These are phyloP conservation scores for Pythium inflatum DNA, from an alignment of 352 stramenopile genomes.

Conservation along the genomic window DNA sequence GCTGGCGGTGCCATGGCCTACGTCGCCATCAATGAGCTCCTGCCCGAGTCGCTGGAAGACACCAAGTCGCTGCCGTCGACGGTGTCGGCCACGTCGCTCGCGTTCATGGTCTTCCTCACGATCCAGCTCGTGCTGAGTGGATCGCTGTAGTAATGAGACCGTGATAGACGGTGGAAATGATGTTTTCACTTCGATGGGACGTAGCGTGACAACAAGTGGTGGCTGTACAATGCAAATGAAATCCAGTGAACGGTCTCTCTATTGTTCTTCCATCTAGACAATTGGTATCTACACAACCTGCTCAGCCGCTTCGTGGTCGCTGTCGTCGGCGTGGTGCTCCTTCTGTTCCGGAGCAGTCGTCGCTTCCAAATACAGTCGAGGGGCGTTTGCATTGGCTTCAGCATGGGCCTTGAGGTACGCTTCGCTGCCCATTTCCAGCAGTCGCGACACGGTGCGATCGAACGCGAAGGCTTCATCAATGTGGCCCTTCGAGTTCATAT, in stretches of 20 bases:
- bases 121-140: constrained; percentile 81
- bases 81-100: constrained; percentile 64
- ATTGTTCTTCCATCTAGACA: no score
- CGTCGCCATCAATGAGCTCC: constrained; percentile 90
- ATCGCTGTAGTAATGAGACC: constrained; percentile 31
- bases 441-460: constrained; percentile 84
- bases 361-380: constrained; percentile 40
- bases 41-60: constrained; percentile 84
- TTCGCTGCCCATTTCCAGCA: constrained; percentile 86
- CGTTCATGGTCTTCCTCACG: constrained; percentile 84
- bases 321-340: constrained; percentile 15
- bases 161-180: neutral
- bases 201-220: constrained; percentile 6
- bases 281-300: constrained; percentile 6
- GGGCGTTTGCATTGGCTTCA: constrained; percentile 30
- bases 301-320: constrained; percentile 9
- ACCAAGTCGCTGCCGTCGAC: constrained; percentile 79
- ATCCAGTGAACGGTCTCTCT: no score
- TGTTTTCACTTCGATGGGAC: no score
- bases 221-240: constrained; percentile 21
- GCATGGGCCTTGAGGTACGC: constrained; percentile 67
- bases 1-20: constrained; percentile 97
- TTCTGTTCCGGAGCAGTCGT: constrained; percentile 14
- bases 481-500: constrained; percentile 56
- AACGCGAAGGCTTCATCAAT: constrained; percentile 87